Percentiles rank a stretch among this genome's conserved stretches.
phyloP scores from a whole-genome alignment of 2,329 filamentous ascomycete genomes.

The Colletotrichum orchidophilum region DNA sequence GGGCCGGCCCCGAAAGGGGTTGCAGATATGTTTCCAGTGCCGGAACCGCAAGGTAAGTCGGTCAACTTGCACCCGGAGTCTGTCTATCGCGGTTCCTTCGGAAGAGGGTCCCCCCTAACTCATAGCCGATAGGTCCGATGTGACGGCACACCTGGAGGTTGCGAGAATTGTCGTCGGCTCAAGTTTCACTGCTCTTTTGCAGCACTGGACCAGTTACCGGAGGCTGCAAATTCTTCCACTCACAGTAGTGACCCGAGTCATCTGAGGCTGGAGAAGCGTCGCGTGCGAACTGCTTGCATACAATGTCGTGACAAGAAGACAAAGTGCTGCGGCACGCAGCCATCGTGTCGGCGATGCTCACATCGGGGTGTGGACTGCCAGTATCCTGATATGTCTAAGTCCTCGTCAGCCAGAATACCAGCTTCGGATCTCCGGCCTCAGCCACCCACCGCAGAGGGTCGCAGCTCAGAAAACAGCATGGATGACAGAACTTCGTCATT shows the following conservation, averaged over 20 bases:
- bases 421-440: neutral
- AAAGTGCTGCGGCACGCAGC: conserved; percentile 25
- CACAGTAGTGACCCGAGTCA: neutral
- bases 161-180: conserved; percentile 26
- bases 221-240: neutral
- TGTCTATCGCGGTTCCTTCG: neutral
- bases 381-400: conserved; percentile 4
- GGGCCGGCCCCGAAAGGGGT: conserved; percentile 22
- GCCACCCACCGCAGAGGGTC: neutral
- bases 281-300: conserved; percentile 27
- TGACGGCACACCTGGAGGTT: conserved; percentile 21
- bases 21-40: conserved; percentile 31
- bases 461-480: neutral
- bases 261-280: conserved; percentile 23
- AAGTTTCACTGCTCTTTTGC: conserved; percentile 30
- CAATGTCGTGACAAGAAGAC: conserved; percentile 27
- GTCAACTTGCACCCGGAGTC: neutral
- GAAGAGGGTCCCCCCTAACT: conserved; percentile 4
- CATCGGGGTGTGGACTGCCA: conserved; percentile 15
- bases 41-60: conserved; percentile 30
- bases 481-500: neutral
- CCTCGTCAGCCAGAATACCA: neutral
- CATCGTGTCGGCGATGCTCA: conserved; percentile 15
- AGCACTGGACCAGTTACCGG: neutral
- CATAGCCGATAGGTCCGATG: conserved; percentile 21